Conservation (phyloP, 2,329 filamentous ascomycete species). For the Ciborinia camelliae region DNA sequence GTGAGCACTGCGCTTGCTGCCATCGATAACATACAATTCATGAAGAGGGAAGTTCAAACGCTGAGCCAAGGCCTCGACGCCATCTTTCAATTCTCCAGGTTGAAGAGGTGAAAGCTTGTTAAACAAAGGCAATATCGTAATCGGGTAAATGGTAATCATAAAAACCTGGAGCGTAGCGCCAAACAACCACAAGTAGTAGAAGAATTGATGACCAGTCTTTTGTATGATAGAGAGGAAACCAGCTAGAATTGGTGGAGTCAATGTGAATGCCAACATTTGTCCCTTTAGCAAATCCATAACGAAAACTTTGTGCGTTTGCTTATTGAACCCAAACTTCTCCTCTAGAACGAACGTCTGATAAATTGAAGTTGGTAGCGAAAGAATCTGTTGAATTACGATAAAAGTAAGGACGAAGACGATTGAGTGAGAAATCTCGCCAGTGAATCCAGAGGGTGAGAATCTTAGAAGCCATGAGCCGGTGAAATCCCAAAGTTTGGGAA, state of each 20-base stretch:
- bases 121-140: slow-evolving; percentile 90
- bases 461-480: slow-evolving; percentile 70
- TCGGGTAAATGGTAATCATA: slow-evolving; percentile 94
- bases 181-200: slow-evolving; percentile 97
- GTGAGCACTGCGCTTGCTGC: slow-evolving; percentile 82
- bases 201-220: slow-evolving; percentile 90
- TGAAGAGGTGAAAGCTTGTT: slow-evolving; percentile 95
- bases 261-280: slow-evolving; percentile 72
- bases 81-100: slow-evolving; percentile 80
- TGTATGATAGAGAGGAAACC: slow-evolving; percentile 93
- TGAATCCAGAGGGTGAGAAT: slow-evolving; percentile 74
- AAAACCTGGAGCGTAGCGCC: slow-evolving; percentile 85
- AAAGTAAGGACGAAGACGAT: slow-evolving; percentile 89
- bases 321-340: slow-evolving; percentile 98
- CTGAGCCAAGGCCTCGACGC: slow-evolving; percentile 78
- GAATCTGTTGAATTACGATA: slow-evolving; percentile 72
- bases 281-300: slow-evolving; percentile 88
- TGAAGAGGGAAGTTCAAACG: slow-evolving; percentile 87
- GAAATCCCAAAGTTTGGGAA: slow-evolving; percentile 85
- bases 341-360: slow-evolving; percentile 96
- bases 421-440: slow-evolving; percentile 89
- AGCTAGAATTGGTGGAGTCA: slow-evolving; percentile 84
- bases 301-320: slow-evolving; percentile 88
- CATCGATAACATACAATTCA: slow-evolving; percentile 92
- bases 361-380: slow-evolving; percentile 77